A percentile compares a stretch with the other conserved stretches of the same genome.
Evolutionary conservation across 129 eudicot species (phyloP).

Genomic region (Flaveria sonorensis): DNA sequence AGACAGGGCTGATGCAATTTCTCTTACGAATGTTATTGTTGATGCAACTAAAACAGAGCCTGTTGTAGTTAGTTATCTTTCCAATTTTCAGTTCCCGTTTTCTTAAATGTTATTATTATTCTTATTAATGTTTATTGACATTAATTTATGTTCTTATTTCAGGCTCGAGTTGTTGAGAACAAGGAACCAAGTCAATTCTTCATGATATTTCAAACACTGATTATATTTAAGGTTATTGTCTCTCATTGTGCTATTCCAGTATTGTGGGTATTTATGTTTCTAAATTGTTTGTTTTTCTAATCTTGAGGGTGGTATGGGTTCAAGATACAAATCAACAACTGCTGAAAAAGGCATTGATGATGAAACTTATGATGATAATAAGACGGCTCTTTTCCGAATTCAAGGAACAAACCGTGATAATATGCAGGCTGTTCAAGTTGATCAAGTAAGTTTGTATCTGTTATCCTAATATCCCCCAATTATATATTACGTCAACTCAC

Average conservation of each 20-base stretch:
- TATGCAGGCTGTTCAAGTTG: constrained; percentile 65
- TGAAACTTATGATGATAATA: constrained; percentile 51
- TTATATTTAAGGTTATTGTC: constrained; percentile 43
- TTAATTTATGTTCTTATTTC: constrained; percentile 19
- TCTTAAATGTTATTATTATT: not conserved
- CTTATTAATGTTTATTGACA: not conserved
- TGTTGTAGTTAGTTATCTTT: constrained; percentile 42
- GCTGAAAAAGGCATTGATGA: constrained; percentile 48
- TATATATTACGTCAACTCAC: not conserved
- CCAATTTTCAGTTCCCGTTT: not conserved
- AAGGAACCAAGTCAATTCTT: constrained; percentile 54
- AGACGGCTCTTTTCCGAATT: constrained; percentile 51
- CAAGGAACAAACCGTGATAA: constrained; percentile 51
- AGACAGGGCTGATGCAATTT: constrained; percentile 52
- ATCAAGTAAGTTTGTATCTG: constrained; percentile 37
- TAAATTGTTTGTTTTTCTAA: constrained; percentile 16
- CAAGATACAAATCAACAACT: constrained; percentile 41
- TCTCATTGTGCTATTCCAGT: not conserved
- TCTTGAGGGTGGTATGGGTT: constrained; percentile 51
- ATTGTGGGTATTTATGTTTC: constrained; percentile 17
- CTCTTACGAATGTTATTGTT: constrained; percentile 45
- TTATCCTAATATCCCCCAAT: not conserved
- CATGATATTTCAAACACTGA: constrained; percentile 43
- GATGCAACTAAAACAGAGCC: constrained; percentile 57
- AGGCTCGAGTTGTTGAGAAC: constrained; percentile 53